These are phyloP conservation scores for Candolleomyces eurysporus DNA, from an alignment of 768 basidiomycete species.

Conservation along the genomic window DNA sequence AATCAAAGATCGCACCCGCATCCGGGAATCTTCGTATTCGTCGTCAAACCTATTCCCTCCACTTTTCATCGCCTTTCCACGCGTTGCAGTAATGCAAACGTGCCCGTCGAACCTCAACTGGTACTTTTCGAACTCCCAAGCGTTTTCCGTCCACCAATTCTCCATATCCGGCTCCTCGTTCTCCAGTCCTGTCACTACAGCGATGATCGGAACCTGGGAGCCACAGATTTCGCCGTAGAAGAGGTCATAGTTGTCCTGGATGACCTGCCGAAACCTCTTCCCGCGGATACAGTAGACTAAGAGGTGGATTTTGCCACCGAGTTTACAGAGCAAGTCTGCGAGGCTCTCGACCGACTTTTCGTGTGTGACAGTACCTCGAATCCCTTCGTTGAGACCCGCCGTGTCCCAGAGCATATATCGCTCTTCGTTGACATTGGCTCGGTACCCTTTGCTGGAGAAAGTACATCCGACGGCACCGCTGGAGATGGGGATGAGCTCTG, in stretches of 20 bases:
- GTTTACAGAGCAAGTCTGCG: constrained; percentile 6
- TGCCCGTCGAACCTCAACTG: constrained; percentile 6
- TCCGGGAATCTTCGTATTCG: constrained; percentile 15
- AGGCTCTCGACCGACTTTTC: constrained; percentile 17
- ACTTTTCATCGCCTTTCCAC: constrained; percentile 10
- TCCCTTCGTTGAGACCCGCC: constrained; percentile 36
- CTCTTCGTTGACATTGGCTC: constrained; percentile 19
- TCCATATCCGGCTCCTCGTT: constrained; percentile 5
- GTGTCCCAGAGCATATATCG: constrained; percentile 34
- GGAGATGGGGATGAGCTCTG: constrained; percentile 24
- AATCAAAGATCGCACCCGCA: background rate
- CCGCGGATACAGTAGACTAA: constrained; percentile 9
- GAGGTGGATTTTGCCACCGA: background rate
- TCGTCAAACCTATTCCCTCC: constrained; percentile 14
- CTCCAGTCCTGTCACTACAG: constrained; percentile 10
- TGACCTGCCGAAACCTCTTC: constrained; percentile 8
- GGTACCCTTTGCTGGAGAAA: constrained; percentile 24
- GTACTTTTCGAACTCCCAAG: constrained; percentile 1
- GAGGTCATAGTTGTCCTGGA: constrained; percentile 12
- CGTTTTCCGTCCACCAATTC: constrained; percentile 11
- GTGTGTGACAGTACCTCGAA: constrained; percentile 15
- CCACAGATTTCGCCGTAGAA: constrained; percentile 9
- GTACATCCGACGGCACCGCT: constrained; percentile 32
- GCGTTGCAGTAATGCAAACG: constrained; percentile 12
- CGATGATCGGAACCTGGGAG: constrained; percentile 4